Evolutionary conservation across 208 protist species (phyloP).

Genomic region (Spongospora subterranea): DNA sequence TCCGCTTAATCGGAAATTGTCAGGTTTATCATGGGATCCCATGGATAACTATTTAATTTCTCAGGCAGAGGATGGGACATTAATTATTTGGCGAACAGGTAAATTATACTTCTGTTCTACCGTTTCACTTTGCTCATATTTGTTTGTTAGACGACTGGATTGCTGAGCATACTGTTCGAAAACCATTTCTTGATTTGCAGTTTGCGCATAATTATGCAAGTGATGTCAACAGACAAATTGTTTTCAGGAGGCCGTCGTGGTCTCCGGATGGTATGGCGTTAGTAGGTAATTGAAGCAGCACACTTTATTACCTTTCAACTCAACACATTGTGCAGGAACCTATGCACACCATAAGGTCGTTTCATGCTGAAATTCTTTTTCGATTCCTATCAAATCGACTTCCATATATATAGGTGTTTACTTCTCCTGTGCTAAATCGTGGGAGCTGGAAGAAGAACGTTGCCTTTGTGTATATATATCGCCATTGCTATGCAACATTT

Average conservation of each 20-base stretch:
- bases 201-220: slow-evolving; percentile 54
- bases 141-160: background rate
- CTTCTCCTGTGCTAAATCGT: slow-evolving; percentile 37
- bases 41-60: slow-evolving; percentile 16
- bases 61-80: slow-evolving; percentile 20
- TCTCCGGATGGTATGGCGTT: background rate
- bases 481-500: background rate
- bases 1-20: background rate
- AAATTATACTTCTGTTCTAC: background rate
- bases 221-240: slow-evolving; percentile 41
- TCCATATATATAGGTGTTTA: slow-evolving; percentile 23
- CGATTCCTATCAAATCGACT: background rate
- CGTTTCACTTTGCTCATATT: background rate
- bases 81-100: slow-evolving; percentile 18
- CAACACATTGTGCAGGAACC: background rate
- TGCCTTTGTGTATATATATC: background rate
- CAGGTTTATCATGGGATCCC: slow-evolving; percentile 26
- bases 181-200: slow-evolving; percentile 44
- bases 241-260: slow-evolving; percentile 19
- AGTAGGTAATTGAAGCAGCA: no score
- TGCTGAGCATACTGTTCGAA: slow-evolving; percentile 27
- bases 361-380: background rate
- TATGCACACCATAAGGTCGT: slow-evolving; percentile 44
- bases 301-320: background rate
- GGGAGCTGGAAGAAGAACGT: slow-evolving; percentile 47